Percentiles rank a stretch among this genome's conserved stretches.
These are phyloP conservation scores for Mixia osmundae DNA, from an alignment of 1,284 basidiomycete species.

Conservation along the genomic window DNA sequence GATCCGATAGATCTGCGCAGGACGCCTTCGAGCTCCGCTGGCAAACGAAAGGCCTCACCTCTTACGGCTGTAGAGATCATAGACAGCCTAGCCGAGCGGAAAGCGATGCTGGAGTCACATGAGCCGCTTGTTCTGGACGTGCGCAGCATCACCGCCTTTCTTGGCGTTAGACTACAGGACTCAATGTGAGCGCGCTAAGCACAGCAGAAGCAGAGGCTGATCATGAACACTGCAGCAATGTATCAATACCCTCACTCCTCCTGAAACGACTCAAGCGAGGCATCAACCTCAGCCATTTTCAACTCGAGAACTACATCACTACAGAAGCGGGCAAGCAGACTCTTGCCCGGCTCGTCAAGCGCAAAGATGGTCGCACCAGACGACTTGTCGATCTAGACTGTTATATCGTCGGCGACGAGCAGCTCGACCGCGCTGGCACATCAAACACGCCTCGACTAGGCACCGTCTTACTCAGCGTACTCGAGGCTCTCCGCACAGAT, in stretches of 20 bases:
- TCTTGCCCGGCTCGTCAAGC: neutral
- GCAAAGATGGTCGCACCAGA: neutral
- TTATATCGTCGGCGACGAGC: slow-evolving; percentile 7
- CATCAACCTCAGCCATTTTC: slow-evolving; percentile 10
- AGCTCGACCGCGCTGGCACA: neutral
- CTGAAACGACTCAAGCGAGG: slow-evolving; percentile 15
- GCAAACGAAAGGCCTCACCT: no score
- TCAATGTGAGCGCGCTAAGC: no score
- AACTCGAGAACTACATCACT: slow-evolving; percentile 15
- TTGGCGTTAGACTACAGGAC: no score
- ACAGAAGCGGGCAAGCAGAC: slow-evolving; percentile 12
- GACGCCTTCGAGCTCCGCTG: no score
- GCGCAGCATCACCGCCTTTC: no score
- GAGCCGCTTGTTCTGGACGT: no score
- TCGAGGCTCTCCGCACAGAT: slow-evolving; percentile 4
- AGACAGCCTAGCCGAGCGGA: no score
- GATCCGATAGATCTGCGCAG: no score
- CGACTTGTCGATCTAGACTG: slow-evolving; percentile 5
- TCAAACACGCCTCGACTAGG: slow-evolving; percentile 3
- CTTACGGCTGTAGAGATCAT: no score
- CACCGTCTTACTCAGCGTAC: slow-evolving; percentile 6
- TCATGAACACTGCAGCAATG: no score
- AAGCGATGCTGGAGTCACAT: no score
- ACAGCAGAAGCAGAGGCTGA: no score
- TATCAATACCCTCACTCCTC: slow-evolving; percentile 15